Evolutionary conservation across 148 eudicot genomes (phyloP).

Genomic region (Diospyros kaki): DNA sequence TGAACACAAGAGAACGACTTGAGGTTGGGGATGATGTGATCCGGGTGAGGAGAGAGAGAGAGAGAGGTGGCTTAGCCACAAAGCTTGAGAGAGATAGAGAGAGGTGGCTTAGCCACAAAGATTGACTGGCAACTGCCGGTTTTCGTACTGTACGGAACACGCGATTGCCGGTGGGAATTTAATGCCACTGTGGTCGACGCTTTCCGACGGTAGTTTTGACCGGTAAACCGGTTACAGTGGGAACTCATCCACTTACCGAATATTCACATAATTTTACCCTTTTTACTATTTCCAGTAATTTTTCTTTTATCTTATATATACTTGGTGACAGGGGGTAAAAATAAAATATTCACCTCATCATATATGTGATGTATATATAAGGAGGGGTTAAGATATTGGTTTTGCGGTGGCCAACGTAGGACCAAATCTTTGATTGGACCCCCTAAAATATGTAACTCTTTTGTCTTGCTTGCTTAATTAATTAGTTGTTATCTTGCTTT

Average conservation of each 20-base stretch:
- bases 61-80: background rate
- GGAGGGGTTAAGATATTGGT: too few species aligned
- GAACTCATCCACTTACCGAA: background rate
- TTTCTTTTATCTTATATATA: too few species aligned
- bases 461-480: too few species aligned
- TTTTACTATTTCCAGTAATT: too few species aligned
- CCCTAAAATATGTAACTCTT: too few species aligned
- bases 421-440: too few species aligned
- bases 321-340: too few species aligned
- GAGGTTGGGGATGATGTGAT: background rate
- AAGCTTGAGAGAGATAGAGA: conserved; percentile 12
- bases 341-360: too few species aligned
- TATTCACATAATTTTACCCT: too few species aligned
- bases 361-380: too few species aligned
- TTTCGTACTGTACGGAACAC: conserved; percentile 14
- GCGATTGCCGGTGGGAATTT: conserved; percentile 18
- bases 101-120: conserved; percentile 10
- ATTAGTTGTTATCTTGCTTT: too few species aligned
- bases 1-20: background rate
- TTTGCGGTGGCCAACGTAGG: too few species aligned
- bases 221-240: conserved; percentile 24
- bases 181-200: conserved; percentile 14
- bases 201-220: conserved; percentile 29
- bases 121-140: conserved; percentile 34
- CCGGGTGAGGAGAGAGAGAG: background rate